phyloP scores from a whole-genome alignment of 768 basidiomycete genomes.

The Gelatoporia subvermispora region DNA sequence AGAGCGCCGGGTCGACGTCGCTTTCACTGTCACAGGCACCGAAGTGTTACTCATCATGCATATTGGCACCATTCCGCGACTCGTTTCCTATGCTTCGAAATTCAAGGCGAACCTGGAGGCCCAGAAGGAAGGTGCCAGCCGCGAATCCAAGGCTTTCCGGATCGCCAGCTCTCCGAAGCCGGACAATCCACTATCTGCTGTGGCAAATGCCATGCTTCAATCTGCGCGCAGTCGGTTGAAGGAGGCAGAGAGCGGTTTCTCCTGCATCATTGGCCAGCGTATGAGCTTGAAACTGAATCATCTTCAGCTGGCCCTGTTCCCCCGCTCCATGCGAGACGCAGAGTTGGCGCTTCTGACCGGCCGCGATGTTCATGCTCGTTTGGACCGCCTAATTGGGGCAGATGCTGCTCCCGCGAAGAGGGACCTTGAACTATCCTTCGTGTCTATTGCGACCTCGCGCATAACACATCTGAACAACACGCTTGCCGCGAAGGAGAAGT shows the following conservation, averaged over 20 bases:
- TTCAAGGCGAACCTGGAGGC: constrained; percentile 68
- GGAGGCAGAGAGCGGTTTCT: constrained; percentile 56
- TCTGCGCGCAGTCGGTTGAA: constrained; percentile 69
- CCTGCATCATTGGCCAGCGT: constrained; percentile 63
- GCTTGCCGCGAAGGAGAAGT: constrained; percentile 32
- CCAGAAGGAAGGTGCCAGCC: constrained; percentile 71
- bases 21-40: constrained; percentile 71
- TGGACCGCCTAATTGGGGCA: constrained; percentile 58
- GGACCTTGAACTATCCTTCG: constrained; percentile 67
- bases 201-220: constrained; percentile 80
- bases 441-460: constrained; percentile 72
- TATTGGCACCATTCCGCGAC: constrained; percentile 71
- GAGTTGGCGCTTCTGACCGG: constrained; percentile 77
- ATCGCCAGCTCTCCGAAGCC: constrained; percentile 68
- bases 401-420: constrained; percentile 48
- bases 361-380: constrained; percentile 59
- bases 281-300: constrained; percentile 65
- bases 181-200: constrained; percentile 75
- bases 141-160: constrained; percentile 75
- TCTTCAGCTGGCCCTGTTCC: constrained; percentile 71
- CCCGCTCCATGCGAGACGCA: constrained; percentile 70
- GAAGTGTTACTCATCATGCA: constrained; percentile 65
- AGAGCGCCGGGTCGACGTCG: constrained; percentile 57
- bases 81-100: constrained; percentile 69
- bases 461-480: constrained; percentile 58